A percentile compares a stretch with the other conserved stretches of the same genome.
Evolutionary conservation across 75 land plant genomes (phyloP).

Genomic region (Picea glauca): DNA sequence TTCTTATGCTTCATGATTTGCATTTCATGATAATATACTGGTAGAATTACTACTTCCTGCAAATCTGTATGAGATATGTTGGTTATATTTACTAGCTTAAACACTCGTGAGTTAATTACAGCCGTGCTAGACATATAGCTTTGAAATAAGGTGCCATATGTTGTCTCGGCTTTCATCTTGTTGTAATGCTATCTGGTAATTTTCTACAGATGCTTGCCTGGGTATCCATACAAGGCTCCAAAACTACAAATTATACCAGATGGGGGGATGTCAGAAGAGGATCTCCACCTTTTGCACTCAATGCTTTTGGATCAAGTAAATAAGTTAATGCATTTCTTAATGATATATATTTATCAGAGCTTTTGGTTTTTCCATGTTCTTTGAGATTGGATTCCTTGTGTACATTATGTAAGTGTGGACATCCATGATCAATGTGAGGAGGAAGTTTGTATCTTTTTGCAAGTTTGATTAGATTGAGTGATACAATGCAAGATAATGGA

Average conservation of each 20-base stretch:
- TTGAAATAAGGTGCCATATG: not conserved
- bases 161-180: not conserved
- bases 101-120: not conserved
- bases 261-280: constrained; percentile 55
- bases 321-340: not conserved
- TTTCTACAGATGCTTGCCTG: constrained; percentile 66
- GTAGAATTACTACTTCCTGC: not conserved
- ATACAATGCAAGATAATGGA: no score
- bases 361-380: not conserved
- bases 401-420: not conserved
- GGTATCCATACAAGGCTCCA: constrained; percentile 88
- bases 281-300: constrained; percentile 58
- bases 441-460: not conserved
- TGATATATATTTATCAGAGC: not conserved
- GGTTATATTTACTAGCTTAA: not conserved
- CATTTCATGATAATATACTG: not conserved
- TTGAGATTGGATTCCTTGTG: not conserved
- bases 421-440: not conserved
- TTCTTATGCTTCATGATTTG: not conserved
- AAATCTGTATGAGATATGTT: not conserved
- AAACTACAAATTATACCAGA: constrained; percentile 70
- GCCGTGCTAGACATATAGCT: not conserved
- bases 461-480: no score
- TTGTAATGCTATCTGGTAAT: constrained; percentile 10
- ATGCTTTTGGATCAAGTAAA: constrained; percentile 81